Conservation (phyloP, 148 eudicot species). For the Chenopodium album region DNA sequence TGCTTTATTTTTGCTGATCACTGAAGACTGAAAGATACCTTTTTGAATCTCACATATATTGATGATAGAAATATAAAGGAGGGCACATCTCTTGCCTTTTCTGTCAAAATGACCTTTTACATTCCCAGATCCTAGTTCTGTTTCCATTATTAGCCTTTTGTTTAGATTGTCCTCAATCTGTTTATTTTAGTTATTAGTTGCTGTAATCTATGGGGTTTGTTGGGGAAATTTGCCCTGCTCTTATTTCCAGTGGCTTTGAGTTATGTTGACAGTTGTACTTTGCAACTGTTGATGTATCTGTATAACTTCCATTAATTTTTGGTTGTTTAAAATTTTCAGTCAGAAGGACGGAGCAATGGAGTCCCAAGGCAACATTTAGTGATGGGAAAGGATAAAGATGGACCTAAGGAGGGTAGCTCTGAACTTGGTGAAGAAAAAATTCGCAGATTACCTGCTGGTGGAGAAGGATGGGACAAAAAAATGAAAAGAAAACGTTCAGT, state of each 20-base stretch:
- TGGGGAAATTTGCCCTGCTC: background rate
- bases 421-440: conserved; percentile 70
- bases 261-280: background rate
- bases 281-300: background rate
- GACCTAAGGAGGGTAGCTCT: conserved; percentile 51
- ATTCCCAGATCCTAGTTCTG: background rate
- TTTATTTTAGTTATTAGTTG: background rate
- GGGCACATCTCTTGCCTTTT: background rate
- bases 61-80: background rate
- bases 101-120: background rate
- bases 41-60: background rate
- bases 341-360: conserved; percentile 59
- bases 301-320: background rate
- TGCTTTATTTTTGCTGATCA: background rate
- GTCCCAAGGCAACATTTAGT: conserved; percentile 58
- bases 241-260: background rate
- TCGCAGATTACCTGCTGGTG: conserved; percentile 74
- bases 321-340: conserved; percentile 38
- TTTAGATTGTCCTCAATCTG: too few relatives aligned
- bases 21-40: background rate
- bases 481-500: conserved; percentile 88
- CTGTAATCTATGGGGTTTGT: background rate
- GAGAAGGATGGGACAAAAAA: conserved; percentile 94
- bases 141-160: background rate
- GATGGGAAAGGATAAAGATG: conserved; percentile 68